Evolutionary conservation across 257 asterid genomes (phyloP).

Genomic region (Fraxinus quadrangulata): DNA sequence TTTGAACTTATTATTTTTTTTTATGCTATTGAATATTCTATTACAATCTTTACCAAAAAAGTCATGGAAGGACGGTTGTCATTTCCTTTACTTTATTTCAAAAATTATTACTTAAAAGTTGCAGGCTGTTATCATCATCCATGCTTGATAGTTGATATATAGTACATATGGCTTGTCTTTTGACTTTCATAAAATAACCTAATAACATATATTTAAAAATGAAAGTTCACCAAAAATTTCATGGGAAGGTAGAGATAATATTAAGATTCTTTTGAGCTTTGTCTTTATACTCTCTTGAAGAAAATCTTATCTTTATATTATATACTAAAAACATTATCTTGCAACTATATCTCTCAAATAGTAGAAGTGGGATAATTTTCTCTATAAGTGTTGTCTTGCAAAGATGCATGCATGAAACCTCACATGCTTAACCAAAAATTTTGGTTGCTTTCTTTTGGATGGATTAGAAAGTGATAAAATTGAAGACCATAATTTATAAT

Average conservation of each 20-base stretch:
- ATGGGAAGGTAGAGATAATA: background rate
- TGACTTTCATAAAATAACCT: background rate
- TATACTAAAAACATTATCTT: background rate
- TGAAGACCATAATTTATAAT: background rate
- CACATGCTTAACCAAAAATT: background rate
- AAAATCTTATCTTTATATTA: background rate
- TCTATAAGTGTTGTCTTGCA: background rate
- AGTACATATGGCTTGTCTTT: background rate
- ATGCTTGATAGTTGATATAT: background rate
- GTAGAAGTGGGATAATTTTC: background rate
- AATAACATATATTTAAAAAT: too few species aligned
- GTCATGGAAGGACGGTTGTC: slow-evolving; percentile 27
- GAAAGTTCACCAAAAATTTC: background rate
- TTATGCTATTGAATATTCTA: background rate
- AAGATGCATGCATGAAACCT: background rate
- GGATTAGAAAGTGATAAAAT: background rate
- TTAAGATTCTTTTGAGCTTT: background rate
- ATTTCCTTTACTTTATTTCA: slow-evolving; percentile 23
- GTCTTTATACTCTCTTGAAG: background rate
- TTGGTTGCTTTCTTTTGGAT: background rate
- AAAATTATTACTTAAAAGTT: background rate
- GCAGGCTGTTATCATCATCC: background rate
- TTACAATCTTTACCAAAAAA: background rate
- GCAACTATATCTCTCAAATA: background rate
- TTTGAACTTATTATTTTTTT: too few species aligned